Base-by-base conservation (phyloP, 257 asterid genomes). In the Osmanthus fragrans region DNA sequence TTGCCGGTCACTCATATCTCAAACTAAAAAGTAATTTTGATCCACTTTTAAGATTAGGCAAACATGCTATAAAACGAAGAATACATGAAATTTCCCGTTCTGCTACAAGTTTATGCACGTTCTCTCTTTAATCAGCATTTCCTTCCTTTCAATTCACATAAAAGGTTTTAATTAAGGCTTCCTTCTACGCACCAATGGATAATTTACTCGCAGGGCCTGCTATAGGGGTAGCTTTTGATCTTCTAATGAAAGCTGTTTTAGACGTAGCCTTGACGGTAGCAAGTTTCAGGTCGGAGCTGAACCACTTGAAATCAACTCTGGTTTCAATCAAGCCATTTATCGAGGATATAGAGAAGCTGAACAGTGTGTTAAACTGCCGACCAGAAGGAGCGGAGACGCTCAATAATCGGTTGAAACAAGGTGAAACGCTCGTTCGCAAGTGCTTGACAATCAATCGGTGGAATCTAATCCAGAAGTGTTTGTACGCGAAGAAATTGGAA, bases 371-470 rank as follows among this genome's bases (percentile, higher is more conserved):
- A 32, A 71, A 45, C 18, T 12, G 67, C 15, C 72, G 75, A 2
- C 13, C 12, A 21, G 23, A 47, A 4, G 82, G 74, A 60, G 71
- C 74, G 1, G 25, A 58, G 16, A 32, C 21, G 65, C 29, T 82
- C 71, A 42, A 45, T 4, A 34, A 23, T 0, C 73, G 16, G 0
- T 54, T 78, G 12, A 4, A 3, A 8, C 30, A 72, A 7, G 86
- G 73, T 2, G 78, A 71, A 13, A 64, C 16, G 34, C 81, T 79
- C 11, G 29, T 82, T 2, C 72, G 1, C 2, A 82, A 71, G 58
- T 79, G 86, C 76, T 70, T 77, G 7, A 49, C 36, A 18, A 70
- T 79, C n/a, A 75, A 72, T 7, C 25, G 64, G 71, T 71, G 76
- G 76, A 82, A 82, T 75, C 67, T 68, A 7, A n/a, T 2, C 16